A percentile compares a stretch with the other conserved stretches of the same genome.
Conservation (phyloP, 2,329 filamentous ascomycete species). For the Aspergillus ochraceoroseus region DNA sequence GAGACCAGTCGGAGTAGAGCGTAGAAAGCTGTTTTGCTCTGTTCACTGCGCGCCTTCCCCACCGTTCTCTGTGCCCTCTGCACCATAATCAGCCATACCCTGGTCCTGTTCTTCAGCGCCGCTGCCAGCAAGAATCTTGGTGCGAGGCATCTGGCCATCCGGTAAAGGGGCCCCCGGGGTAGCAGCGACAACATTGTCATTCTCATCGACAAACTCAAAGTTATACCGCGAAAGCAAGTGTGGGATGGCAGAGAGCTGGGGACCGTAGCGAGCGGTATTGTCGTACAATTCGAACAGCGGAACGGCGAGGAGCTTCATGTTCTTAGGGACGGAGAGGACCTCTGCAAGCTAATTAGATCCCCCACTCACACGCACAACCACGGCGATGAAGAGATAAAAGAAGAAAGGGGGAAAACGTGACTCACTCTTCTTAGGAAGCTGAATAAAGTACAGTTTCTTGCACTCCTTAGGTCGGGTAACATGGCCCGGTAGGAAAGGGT, state of each 20-base stretch:
- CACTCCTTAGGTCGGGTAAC: constrained; percentile 96
- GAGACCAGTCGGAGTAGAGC: too few relatives aligned
- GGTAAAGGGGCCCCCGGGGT: constrained; percentile 69
- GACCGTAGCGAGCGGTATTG: constrained; percentile 89
- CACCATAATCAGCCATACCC: constrained; percentile 34
- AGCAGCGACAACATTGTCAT: constrained; percentile 76
- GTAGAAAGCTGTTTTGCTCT: background rate
- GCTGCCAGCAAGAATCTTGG: constrained; percentile 59
- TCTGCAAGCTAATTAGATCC: constrained; percentile 50
- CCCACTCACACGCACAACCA: background rate
- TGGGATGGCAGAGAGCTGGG: constrained; percentile 91
- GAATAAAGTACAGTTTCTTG: constrained; percentile 98
- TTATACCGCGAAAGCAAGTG: constrained; percentile 93
- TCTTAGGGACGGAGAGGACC: constrained; percentile 93
- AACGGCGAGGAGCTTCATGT: constrained; percentile 98
- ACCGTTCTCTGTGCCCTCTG: constrained; percentile 24
- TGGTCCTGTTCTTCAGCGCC: constrained; percentile 31
- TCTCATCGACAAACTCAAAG: constrained; percentile 95
- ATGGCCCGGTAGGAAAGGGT: constrained; percentile 93
- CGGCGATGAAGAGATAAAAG: background rate
- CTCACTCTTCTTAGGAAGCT: constrained; percentile 83
- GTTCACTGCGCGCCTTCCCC: constrained; percentile 18
- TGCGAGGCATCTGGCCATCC: constrained; percentile 55
- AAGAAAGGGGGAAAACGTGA: constrained; percentile 32
- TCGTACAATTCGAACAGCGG: constrained; percentile 98